Evolutionary conservation across 352 stramenopile species (phyloP), one percentile per base, ranked within the genome.

Genomic region (Phytophthora aleatoria): DNA sequence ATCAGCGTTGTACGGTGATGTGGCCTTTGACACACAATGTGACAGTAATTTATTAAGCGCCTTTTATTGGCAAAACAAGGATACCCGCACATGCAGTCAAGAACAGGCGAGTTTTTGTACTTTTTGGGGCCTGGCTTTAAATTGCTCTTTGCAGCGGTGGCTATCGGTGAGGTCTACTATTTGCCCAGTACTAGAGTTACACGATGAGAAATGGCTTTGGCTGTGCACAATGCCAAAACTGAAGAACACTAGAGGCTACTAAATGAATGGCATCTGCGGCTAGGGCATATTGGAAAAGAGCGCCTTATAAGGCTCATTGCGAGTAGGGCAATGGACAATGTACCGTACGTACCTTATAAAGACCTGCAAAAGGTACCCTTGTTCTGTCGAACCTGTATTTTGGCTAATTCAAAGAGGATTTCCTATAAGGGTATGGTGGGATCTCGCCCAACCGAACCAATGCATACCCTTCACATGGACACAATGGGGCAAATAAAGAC

Each of bases 191-290:
- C 11, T 41, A 42, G 43, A 35, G 1, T 38, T 9, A 38, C 5
- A 38, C 33, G 12, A 38, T 13, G 33, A 38, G 33, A 38, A 38
- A 12, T 13, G 7, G 9, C 33, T 6, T 9, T 6, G 33, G 2
- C 33, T 3, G 33, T 38, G 12, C 33, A 38, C 31, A 10, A 2
- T n/a, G 8, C 15, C 4, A 13, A 28, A 15, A n/a, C 38, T 43
- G 15, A 24, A 9, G 12, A 43, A 20, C 15, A 12, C 16, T 6
- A 43, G 12, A n/a, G 6, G 12, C 38, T 43, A 43, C 11, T 43
- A 12, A 54, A 54, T 33, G 47, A 64, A 36, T 64, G 28, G 38
- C 47, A 64, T n/a, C 5, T 64, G 2, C 16, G 48, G 39, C 16
- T 64, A 26, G 57, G 48, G 12, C 48, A 57, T 48, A 50, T 43